Evolutionary conservation across 768 basidiomycete genomes (phyloP), one percentile per base, ranked within the genome.

Genomic region (Serendipita sp.): DNA sequence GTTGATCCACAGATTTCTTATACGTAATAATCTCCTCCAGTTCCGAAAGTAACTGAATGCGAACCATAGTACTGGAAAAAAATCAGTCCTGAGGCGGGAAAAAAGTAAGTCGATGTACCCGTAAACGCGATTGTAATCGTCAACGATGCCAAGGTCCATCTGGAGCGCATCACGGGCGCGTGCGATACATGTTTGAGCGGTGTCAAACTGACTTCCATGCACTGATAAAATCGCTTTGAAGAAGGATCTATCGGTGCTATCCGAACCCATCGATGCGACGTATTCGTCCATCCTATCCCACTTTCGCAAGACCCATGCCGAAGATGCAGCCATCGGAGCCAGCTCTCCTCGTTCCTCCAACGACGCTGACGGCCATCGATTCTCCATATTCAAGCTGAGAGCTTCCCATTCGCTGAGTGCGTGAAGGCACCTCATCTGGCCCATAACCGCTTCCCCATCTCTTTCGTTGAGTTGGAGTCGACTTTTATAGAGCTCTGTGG

Each of bases 261-360:
- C 78, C 64, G 73, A 72, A 70, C 78, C 77, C 74, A 80, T 76
- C 23, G 75, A 76, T 3, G 73, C 70, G 65, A 79, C 77, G 69
- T 78, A 80, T 62, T 76, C 73, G 58, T 80, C 78, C 78, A 80
- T 78, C 33, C 74, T 67, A 64, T 78, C 77, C 79, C 79, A 80
- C 64, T 79, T 75, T 62, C 74, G 73, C 44, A 77, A 71, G 15
- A 75, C 74, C 79, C 79, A 80, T 5, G 76, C 74, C 0, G 78
- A 77, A 2, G 77, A 78, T 3, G 79, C 79, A 2, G 77, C 79
- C 6, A 80, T 69, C 2, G 79, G 78, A 1, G 79, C 78, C 66
- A 79, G 76, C 63, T 72, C 70, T 40, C 74, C 73, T 63, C 74
- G 72, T 64, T 75, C 71, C 48, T 78, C 77, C 46, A 72, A 68